These are phyloP conservation scores for Mychonastes homosphaera DNA, from an alignment of 139 green algal species.

Conservation along the genomic window DNA sequence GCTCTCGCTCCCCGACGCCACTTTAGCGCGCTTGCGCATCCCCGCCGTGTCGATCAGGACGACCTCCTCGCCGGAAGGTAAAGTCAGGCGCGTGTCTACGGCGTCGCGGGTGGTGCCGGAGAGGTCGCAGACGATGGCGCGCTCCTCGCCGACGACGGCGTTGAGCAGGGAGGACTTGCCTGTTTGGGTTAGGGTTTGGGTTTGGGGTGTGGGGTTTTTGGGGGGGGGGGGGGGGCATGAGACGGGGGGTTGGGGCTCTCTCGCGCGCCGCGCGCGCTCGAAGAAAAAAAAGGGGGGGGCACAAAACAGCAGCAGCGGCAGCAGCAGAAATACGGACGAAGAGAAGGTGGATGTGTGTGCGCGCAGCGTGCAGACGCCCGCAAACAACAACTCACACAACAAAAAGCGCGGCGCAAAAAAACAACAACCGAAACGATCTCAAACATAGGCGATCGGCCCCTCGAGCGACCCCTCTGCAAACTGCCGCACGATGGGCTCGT, in stretches of 20 bases:
- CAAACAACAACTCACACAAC: neutral
- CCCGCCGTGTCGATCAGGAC: conserved; percentile 94
- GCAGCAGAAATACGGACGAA: conserved; percentile 5
- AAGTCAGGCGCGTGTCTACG: conserved; percentile 71
- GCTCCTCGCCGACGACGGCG: conserved; percentile 72
- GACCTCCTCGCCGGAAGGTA: conserved; percentile 53
- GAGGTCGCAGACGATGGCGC: conserved; percentile 87
- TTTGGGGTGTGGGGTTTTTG: neutral
- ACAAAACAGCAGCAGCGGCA: conserved; percentile 1
- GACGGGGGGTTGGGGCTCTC: neutral
- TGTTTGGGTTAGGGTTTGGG: neutral
- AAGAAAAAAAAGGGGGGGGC: neutral
- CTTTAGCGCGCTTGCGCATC: conserved; percentile 68
- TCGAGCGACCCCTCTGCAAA: conserved; percentile 78
- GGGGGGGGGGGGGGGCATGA: neutral
- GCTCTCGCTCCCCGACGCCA: conserved; percentile 46
- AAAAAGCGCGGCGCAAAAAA: neutral
- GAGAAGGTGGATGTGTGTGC: too few relatives aligned
- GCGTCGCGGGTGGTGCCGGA: conserved; percentile 91
- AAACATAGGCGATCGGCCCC: conserved; percentile 83
- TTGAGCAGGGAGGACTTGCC: conserved; percentile 93
- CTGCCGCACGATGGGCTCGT: conserved; percentile 90
- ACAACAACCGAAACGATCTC: conserved; percentile 3
- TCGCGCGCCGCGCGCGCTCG: neutral
- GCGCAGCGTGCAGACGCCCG: neutral